Percentiles rank a stretch among this genome's conserved stretches.
phyloP scores from a whole-genome alignment of 164 flowering plant species.

The Amborella trichopoda region DNA sequence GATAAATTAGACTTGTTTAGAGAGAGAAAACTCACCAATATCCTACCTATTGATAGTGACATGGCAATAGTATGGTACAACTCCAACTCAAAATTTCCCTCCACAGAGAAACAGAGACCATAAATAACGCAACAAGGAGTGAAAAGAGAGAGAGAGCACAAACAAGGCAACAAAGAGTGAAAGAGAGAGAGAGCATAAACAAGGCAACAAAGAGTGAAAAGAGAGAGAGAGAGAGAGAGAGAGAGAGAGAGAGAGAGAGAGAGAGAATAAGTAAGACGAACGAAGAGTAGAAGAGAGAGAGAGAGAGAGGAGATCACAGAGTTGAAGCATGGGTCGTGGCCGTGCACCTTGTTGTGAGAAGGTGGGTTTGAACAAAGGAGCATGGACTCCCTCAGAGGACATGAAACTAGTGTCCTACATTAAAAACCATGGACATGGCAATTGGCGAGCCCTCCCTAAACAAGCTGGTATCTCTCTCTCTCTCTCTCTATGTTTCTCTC shows the following conservation, averaged over 20 bases:
- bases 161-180: no score
- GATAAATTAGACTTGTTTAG: no score
- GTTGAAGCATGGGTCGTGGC: slow-evolving; percentile 17
- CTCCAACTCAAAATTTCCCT: no score
- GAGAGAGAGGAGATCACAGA: neutral
- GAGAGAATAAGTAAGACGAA: no score
- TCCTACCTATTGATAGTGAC: no score
- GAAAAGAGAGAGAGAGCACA: no score
- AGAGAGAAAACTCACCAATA: no score
- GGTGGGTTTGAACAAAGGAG: slow-evolving; percentile 53
- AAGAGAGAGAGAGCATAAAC: slow-evolving; percentile 2
- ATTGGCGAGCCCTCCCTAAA: slow-evolving; percentile 74
- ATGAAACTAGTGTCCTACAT: slow-evolving; percentile 46
- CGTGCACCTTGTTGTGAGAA: slow-evolving; percentile 75
- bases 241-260: neutral
- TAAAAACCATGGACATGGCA: slow-evolving; percentile 58
- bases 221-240: neutral
- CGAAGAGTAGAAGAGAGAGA: no score
- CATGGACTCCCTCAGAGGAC: slow-evolving; percentile 75
- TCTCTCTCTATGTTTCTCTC: slow-evolving; percentile 6
- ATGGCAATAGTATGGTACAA: no score
- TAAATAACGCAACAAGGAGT: no score
- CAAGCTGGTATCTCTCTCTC: slow-evolving; percentile 39
- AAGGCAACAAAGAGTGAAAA: neutral
- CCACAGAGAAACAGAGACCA: no score